Evolutionary conservation across 305 asterid genomes (phyloP).

Genomic region (Fraxinus greggii): DNA sequence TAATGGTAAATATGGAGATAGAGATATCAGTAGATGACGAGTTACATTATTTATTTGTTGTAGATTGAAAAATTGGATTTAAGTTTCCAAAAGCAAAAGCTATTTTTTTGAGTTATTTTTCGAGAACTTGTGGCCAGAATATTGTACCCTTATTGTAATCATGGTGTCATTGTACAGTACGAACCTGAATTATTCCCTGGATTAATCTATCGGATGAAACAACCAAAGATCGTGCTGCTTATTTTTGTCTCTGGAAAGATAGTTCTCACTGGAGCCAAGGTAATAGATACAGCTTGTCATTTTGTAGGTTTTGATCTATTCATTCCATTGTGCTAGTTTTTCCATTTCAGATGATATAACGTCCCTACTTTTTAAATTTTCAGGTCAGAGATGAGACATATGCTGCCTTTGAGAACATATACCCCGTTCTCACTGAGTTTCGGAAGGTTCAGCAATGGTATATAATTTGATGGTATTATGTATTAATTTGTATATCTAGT

Average conservation of each 20-base stretch:
- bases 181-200: constrained; percentile 77
- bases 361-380: constrained; percentile 18
- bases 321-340: not conserved
- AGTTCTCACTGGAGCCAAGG: constrained; percentile 78
- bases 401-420: constrained; percentile 63
- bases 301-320: not conserved
- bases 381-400: constrained; percentile 67
- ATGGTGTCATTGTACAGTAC: constrained; percentile 38
- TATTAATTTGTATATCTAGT: not conserved
- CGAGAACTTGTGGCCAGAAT: not conserved
- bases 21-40: not conserved
- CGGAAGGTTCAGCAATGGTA: constrained; percentile 69
- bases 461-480: not conserved
- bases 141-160: constrained; percentile 8
- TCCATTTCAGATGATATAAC: not conserved
- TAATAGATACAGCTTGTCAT: constrained; percentile 21
- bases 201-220: constrained; percentile 66
- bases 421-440: constrained; percentile 63
- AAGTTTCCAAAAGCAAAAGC: not conserved
- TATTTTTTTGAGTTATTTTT: not conserved
- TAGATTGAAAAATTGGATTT: not conserved
- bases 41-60: not conserved
- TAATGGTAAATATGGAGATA: not conserved
- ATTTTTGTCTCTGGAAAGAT: constrained; percentile 72
- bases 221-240: constrained; percentile 69